A percentile compares a stretch with the other conserved stretches of the same genome.
phyloP scores from a whole-genome alignment of 495 filamentous ascomycete genomes.

The Schizothecium vesticola region DNA sequence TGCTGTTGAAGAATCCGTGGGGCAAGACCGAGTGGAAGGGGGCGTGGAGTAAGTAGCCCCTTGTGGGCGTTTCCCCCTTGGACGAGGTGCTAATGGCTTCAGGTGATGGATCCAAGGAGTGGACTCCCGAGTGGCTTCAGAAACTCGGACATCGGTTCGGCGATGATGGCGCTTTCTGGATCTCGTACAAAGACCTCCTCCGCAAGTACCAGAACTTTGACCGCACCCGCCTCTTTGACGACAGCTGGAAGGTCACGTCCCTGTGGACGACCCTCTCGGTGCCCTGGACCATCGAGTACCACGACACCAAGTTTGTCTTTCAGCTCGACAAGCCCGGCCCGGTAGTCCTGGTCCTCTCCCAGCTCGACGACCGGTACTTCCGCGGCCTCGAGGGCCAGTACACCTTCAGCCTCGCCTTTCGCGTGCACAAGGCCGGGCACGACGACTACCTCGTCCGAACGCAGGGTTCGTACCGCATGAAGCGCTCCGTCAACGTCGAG shows the following conservation, averaged over 20 bases:
- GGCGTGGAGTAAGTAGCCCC: conserved; percentile 55
- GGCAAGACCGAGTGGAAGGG: conserved; percentile 78
- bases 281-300: conserved; percentile 81
- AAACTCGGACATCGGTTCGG: conserved; percentile 78
- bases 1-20: conserved; percentile 86
- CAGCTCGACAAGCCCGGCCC: conserved; percentile 60
- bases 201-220: conserved; percentile 78
- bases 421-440: conserved; percentile 73
- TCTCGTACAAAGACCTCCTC: conserved; percentile 73
- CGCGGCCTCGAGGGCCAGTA: conserved; percentile 79
- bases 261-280: conserved; percentile 82
- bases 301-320: conserved; percentile 74
- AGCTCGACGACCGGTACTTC: conserved; percentile 85
- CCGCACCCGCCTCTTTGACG: conserved; percentile 83
- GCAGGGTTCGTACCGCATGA: conserved; percentile 63
- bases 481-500: conserved; percentile 75
- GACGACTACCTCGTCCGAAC: conserved; percentile 82
- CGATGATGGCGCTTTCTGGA: conserved; percentile 74
- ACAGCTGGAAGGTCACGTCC: conserved; percentile 73
- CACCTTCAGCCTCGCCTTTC: conserved; percentile 69
- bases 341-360: conserved; percentile 73
- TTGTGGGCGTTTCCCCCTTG: background rate
- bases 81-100: conserved; percentile 1
- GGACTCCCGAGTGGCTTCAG: conserved; percentile 83
- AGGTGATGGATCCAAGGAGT: conserved; percentile 78